These are phyloP conservation scores for Aspergillus tanneri DNA, from an alignment of 2,329 filamentous ascomycete genomes.

Conservation along the genomic window DNA sequence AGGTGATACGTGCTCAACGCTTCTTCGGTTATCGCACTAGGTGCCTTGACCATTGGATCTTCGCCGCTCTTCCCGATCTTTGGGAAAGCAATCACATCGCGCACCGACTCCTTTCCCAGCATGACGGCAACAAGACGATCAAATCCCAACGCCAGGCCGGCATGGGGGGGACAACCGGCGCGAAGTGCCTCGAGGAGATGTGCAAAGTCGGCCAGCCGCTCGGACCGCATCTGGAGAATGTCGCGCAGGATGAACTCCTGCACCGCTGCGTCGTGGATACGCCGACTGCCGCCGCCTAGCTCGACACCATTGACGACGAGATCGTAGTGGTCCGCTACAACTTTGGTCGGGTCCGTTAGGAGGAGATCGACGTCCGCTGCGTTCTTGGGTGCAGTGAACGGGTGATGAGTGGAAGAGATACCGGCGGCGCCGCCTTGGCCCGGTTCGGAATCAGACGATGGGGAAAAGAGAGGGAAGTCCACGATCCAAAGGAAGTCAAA, in stretches of 20 bases:
- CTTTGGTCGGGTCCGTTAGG: constrained; percentile 67
- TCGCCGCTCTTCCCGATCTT: constrained; percentile 89
- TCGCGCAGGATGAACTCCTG: constrained; percentile 84
- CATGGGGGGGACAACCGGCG: constrained; percentile 89
- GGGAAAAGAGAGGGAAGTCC: constrained; percentile 90
- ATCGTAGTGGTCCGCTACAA: constrained; percentile 87
- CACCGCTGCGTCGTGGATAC: constrained; percentile 81
- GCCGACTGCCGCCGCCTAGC: constrained; percentile 85
- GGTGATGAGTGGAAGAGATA: constrained; percentile 86
- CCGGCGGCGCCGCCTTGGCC: constrained; percentile 81
- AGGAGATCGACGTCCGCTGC: constrained; percentile 72
- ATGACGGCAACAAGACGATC: constrained; percentile 82
- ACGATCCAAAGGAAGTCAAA: constrained; percentile 81
- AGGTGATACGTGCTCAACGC: constrained; percentile 62
- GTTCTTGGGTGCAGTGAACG: constrained; percentile 84
- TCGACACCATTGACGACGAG: constrained; percentile 94
- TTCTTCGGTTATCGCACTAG: constrained; percentile 64
- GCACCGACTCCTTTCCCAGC: constrained; percentile 71
- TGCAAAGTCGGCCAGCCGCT: constrained; percentile 74
- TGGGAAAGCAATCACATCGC: constrained; percentile 95
- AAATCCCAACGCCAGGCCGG: constrained; percentile 89
- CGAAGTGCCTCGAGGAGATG: constrained; percentile 80
- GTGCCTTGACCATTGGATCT: constrained; percentile 78
- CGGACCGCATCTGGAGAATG: constrained; percentile 72
- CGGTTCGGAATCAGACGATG: constrained; percentile 61